These are phyloP conservation scores for Colletotrichum cordylinicola DNA, from an alignment of 2,329 filamentous ascomycete species.

Conservation along the genomic window DNA sequence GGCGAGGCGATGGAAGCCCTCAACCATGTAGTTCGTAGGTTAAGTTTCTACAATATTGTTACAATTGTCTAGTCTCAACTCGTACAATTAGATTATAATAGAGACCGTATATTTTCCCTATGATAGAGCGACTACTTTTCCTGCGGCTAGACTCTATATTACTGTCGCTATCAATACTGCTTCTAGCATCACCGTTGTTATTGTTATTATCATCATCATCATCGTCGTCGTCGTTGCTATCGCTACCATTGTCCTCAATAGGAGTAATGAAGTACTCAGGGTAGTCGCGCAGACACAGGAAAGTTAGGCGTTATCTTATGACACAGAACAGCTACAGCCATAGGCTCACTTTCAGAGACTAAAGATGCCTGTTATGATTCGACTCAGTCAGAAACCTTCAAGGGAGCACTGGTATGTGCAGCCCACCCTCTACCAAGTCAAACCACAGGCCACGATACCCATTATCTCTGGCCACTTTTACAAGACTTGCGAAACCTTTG, in stretches of 20 bases:
- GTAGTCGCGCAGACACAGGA: no score
- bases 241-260: no score
- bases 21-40: no score
- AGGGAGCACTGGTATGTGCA: not conserved
- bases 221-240: no score
- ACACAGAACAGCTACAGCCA: rapidly evolving
- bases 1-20: not conserved
- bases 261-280: no score
- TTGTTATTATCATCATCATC: no score
- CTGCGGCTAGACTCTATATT: no score
- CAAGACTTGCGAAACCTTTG: not conserved
- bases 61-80: not conserved
- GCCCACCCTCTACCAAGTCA: not conserved
- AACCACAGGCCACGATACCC: not conserved
- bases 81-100: not conserved
- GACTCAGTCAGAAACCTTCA: rapidly evolving
- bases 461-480: not conserved
- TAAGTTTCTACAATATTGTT: not conserved
- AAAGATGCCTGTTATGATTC: not conserved
- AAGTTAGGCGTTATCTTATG: no score
- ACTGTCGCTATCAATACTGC: no score
- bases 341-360: not conserved
- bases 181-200: no score
- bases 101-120: no score
- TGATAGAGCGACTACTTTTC: no score